Conservation (phyloP, 768 basidiomycete genomes). For the Hygrophoropsis aurantiaca region DNA sequence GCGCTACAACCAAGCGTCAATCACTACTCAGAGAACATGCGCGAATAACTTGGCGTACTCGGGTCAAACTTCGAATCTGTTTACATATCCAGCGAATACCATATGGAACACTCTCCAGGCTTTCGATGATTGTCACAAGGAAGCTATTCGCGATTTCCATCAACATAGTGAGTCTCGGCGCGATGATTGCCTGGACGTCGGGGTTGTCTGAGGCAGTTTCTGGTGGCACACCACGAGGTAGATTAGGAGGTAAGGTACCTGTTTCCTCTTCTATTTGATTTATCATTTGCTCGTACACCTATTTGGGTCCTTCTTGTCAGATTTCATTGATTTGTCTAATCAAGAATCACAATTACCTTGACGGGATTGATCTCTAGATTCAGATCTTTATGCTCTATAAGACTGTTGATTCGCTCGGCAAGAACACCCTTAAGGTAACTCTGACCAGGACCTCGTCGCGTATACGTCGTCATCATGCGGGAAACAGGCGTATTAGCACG, state of each 20-base stretch:
- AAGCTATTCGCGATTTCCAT: constrained; percentile 99
- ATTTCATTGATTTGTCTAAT: not conserved
- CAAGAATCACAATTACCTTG: constrained; percentile 57
- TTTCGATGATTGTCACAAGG: constrained; percentile 95
- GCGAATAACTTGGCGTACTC: constrained; percentile 50
- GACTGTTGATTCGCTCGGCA: constrained; percentile 95
- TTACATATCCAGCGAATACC: constrained; percentile 99
- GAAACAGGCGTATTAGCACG: constrained; percentile 99
- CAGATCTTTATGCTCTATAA: constrained; percentile 99
- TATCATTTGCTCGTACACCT: constrained; percentile 99
- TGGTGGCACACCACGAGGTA: constrained; percentile 91
- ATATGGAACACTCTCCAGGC: constrained; percentile 97
- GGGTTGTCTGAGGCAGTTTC: constrained; percentile 92
- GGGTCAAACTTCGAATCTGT: constrained; percentile 94
- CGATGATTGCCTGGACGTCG: constrained; percentile 98
- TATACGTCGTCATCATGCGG: constrained; percentile 99
- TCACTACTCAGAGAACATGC: constrained; percentile 2
- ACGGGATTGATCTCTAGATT: constrained; percentile 99
- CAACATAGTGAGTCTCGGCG: constrained; percentile 94
- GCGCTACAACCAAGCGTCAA: constrained; percentile 50
- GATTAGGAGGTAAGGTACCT: constrained; percentile 83
- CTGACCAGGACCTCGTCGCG: constrained; percentile 96
- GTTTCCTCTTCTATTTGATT: constrained; percentile 98
- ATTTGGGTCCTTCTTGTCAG: not conserved
- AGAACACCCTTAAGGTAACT: constrained; percentile 97